Base-by-base conservation (phyloP, 768 basidiomycete genomes). In the Agrocybe pediades region DNA sequence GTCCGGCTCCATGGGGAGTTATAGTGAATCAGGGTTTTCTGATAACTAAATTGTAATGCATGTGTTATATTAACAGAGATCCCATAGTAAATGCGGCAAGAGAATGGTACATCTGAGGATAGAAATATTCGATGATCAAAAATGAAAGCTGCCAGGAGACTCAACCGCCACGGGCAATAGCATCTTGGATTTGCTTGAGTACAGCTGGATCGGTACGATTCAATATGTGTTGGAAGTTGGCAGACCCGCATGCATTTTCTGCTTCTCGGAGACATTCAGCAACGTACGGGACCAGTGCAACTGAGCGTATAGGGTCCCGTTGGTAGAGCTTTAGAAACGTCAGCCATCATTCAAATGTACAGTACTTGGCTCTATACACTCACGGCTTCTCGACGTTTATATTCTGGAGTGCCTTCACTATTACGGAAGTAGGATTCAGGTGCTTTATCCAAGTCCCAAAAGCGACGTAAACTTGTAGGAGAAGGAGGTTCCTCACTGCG, bases 341-440 rank as follows among this genome's bases (percentile, higher is more conserved):
- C 20, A 36, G 29, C 19, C n/a, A 36, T 11, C 13, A 40, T 6
- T 9, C 15, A 20, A 43, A 41, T 58, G 17, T 42, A 20, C 46
- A 44, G 56, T 55, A 19, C 23, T 17, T 53, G 3, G 24, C 23
- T 21, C 41, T 43, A 36, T n/a, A 15, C 19, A 59, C 81, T 29
- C 66, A 94, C 93, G 52, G 74, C 71, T 72, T 85, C 83, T 40
- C 91, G 83, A 26, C 93, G 87, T n/a, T 77, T 71, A 58, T 87
- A 87, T 67, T 95, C 93, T 6, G 83, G 74, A 1, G 89, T 92
- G 7, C 80, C 86, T 66, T 88, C 79, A 9, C 81, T 81, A n/a
- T 78, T 79, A 33, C 80, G 77, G 62, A 81, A 90, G 62, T 82
- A 87, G 2, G 79, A 73, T 7, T 68, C 61, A 11, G 87, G 85